Conservation (phyloP, 106 monocot species). For the Narthecium ossifragum region DNA sequence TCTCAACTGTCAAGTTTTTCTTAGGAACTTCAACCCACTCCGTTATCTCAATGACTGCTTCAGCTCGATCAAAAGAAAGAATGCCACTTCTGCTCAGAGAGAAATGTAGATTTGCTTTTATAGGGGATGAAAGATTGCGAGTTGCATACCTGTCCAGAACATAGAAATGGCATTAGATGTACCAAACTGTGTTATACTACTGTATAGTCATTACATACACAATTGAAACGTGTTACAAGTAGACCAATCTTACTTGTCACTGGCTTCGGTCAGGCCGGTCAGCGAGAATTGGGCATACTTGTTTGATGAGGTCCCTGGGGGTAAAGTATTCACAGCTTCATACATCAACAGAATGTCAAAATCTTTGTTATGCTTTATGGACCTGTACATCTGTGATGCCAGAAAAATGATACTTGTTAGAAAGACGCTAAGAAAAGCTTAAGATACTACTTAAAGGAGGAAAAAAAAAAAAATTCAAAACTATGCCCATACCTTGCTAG, state of each 20-base stretch:
- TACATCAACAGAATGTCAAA: conserved; percentile 83
- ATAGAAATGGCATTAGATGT: conserved; percentile 7
- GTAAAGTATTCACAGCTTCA: conserved; percentile 47
- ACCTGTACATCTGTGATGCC: conserved; percentile 63
- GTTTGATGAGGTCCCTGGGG: conserved; percentile 58
- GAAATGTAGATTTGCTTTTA: conserved; percentile 97
- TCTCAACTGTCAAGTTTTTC: conserved; percentile 60
- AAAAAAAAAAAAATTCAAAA: background rate
- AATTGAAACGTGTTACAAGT: too few species aligned
- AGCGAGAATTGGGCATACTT: conserved; percentile 72
- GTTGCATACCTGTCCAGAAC: conserved; percentile 47
- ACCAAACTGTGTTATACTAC: too few species aligned
- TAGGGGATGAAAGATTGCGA: conserved; percentile 84
- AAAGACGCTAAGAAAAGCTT: too few species aligned
- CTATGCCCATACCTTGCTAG: conserved; percentile 57
- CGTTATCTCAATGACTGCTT: conserved; percentile 86
- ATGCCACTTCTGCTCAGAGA: conserved; percentile 88
- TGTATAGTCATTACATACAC: too few species aligned
- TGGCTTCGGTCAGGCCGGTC: conserved; percentile 77
- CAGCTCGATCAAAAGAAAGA: conserved; percentile 89
- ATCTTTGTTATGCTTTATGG: conserved; percentile 77
- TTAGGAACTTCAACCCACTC: conserved; percentile 98
- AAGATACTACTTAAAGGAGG: background rate
- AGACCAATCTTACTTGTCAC: conserved; percentile 77
- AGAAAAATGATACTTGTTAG: background rate